Base-by-base conservation (phyloP, 2,329 filamentous ascomycete genomes). In the Colletotrichum siamense region DNA sequence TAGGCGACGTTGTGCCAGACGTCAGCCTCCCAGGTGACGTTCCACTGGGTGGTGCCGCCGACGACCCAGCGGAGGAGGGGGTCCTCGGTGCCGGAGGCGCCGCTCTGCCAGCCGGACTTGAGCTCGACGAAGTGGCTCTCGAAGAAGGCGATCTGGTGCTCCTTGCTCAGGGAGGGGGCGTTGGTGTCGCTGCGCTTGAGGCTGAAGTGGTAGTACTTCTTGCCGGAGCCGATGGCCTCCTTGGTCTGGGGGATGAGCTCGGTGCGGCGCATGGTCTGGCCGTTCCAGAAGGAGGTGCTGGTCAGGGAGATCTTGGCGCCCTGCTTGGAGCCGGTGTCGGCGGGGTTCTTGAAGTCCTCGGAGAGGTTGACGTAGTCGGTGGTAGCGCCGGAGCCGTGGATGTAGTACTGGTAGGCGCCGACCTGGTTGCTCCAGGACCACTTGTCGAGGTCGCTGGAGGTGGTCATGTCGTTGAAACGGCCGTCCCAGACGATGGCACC, bases 1-100 rank as follows among this genome's bases (percentile, higher is more conserved):
- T 95, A 95, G 63, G 93, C 94, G 80, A 95, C 89, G 82, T 95
- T 95, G 83, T 95, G 93, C 94, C 94, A 95, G 18, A 92, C 90
- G 57, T 89, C 91, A 1, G 93, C 88, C 66, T 88, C 87, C 83
- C 93, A 92, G 77, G 90, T 87, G 3, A 88, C 88, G 79, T 89
- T 90, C 93, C 93, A 95, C 80, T 94, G 86, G 64, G 88, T 89
- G 79, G 89, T 85, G 16, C 92, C 89, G 76, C 88, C 87, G 13
- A 92, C 91, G 83, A 91, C 90, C 93, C 93, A 95, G 79, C 91
- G 90, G 77, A 95, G 87, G 79, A 89, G 88, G 39, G 88, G 85
- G 75, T 90, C 87, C 26, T 83, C 83, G 26, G 86, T 86, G 62
- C 86, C 88, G 26, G 82, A 76, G 64, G 86, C 85, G 65, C 89